These are phyloP conservation scores for Phalaenopsis equestris DNA, from an alignment of 106 monocot genomes.

Conservation along the genomic window DNA sequence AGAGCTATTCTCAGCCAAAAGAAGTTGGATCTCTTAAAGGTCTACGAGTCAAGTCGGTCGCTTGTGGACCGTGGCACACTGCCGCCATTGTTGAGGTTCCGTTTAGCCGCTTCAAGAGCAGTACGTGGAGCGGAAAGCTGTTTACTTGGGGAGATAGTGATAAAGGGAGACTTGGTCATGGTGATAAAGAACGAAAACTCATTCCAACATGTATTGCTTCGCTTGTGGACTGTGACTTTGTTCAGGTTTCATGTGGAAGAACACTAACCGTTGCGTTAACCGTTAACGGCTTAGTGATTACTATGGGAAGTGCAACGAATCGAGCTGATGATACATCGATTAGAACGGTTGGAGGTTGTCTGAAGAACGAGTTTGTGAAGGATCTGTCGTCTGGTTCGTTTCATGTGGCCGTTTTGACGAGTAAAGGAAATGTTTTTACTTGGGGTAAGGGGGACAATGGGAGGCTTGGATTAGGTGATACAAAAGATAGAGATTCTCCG, in stretches of 20 bases:
- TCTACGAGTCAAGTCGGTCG: constrained; percentile 41
- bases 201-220: constrained; percentile 47
- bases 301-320: constrained; percentile 34
- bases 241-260: constrained; percentile 53
- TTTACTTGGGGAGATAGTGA: constrained; percentile 63
- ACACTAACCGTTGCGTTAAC: constrained; percentile 40
- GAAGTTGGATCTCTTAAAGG: constrained; percentile 45
- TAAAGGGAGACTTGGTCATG: constrained; percentile 47
- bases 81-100: constrained; percentile 47
- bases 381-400: constrained; percentile 55
- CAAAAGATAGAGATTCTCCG: constrained; percentile 38
- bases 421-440: constrained; percentile 51
- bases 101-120: constrained; percentile 24
- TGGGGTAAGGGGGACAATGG: constrained; percentile 73
- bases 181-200: constrained; percentile 33
- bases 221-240: constrained; percentile 41
- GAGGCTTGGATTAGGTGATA: constrained; percentile 63
- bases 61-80: constrained; percentile 63
- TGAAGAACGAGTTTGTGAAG: constrained; percentile 56
- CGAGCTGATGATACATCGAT: constrained; percentile 25
- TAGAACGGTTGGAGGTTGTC: constrained; percentile 37
- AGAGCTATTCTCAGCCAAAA: constrained; percentile 39
- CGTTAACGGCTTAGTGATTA: constrained; percentile 33
- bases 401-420: constrained; percentile 57
- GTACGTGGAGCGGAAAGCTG: constrained; percentile 32